Conservation (phyloP, 805 yeast species). For the Candida chilensis region DNA sequence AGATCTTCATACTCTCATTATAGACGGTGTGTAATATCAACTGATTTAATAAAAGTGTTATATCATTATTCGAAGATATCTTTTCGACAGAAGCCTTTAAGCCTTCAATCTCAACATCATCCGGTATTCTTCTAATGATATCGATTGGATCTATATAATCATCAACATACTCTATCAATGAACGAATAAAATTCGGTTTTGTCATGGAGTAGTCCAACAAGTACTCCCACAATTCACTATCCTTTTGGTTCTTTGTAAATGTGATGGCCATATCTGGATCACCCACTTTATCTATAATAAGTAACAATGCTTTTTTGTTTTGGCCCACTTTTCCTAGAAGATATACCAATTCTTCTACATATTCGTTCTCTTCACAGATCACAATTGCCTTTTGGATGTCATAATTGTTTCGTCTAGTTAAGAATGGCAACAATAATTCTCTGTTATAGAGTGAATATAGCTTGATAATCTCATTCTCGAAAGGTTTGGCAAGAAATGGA, state of each 20-base stretch:
- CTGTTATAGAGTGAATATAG: slow-evolving; percentile 59
- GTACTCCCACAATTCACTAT: slow-evolving; percentile 73
- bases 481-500: slow-evolving; percentile 40
- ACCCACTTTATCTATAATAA: slow-evolving; percentile 68
- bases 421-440: slow-evolving; percentile 44
- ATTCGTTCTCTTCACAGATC: slow-evolving; percentile 44
- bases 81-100: slow-evolving; percentile 50
- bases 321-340: slow-evolving; percentile 79
- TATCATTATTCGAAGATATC: slow-evolving; percentile 55
- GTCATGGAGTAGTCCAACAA: slow-evolving; percentile 61
- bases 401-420: slow-evolving; percentile 52
- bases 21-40: slow-evolving; percentile 47
- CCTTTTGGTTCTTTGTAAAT: slow-evolving; percentile 63
- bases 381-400: slow-evolving; percentile 63
- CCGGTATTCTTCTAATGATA: slow-evolving; percentile 58
- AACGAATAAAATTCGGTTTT: slow-evolving; percentile 69
- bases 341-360: slow-evolving; percentile 69
- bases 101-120: slow-evolving; percentile 53
- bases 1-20: slow-evolving; percentile 34
- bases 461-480: slow-evolving; percentile 59
- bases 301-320: slow-evolving; percentile 59
- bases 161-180: slow-evolving; percentile 62
- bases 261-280: slow-evolving; percentile 77
- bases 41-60: slow-evolving; percentile 39
- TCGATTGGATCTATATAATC: slow-evolving; percentile 59